A percentile compares a stretch with the other conserved stretches of the same genome.
Conservation (phyloP, 441 rosid genomes). For the Croton laevigatus region DNA sequence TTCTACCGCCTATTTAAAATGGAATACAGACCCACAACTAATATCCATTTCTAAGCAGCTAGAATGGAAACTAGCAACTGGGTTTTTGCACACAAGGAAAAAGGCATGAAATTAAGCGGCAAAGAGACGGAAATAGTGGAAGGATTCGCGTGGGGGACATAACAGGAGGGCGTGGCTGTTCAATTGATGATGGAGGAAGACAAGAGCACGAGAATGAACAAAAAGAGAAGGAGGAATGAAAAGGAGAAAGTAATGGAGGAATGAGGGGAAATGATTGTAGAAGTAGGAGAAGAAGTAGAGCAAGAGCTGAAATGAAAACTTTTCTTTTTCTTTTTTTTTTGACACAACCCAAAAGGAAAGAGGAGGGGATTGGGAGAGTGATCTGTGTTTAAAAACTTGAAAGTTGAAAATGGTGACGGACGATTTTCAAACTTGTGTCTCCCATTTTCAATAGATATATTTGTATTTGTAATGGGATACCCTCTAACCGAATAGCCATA, state of each 20-base stretch:
- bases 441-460: neutral
- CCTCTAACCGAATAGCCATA: neutral
- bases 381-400: neutral
- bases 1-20: neutral
- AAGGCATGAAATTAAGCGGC: neutral
- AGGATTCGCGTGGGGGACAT: constrained; percentile 21
- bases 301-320: neutral
- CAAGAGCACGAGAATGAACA: neutral
- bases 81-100: constrained; percentile 1
- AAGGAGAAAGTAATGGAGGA: neutral
- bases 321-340: neutral
- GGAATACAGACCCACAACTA: neutral
- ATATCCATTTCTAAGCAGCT: constrained; percentile 2
- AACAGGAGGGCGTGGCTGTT: constrained; percentile 8
- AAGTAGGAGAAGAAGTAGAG: neutral
- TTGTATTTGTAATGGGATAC: neutral
- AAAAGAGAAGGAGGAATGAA: constrained; percentile 3
- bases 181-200: constrained; percentile 13
- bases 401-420: neutral
- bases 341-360: neutral
- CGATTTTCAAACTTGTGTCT: neutral
- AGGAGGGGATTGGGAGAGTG: neutral
- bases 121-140: neutral
- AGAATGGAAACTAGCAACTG: neutral
- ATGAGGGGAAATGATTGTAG: neutral